Base-by-base conservation (phyloP, 208 protist species). In the Wallacemonas sp. region DNA sequence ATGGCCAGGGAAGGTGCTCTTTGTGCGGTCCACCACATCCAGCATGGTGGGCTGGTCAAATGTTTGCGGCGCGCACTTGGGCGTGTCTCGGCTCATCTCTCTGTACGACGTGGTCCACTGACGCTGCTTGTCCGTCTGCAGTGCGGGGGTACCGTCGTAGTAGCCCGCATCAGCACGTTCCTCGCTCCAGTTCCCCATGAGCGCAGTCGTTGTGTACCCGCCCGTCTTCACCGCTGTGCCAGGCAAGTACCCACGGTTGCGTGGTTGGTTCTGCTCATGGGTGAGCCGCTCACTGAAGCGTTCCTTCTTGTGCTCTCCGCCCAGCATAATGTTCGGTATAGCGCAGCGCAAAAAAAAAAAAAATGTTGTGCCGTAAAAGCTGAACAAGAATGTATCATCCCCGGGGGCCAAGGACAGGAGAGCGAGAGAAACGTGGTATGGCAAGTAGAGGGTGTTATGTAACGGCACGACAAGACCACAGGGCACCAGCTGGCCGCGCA, bases 281-380 rank as follows among this genome's bases (percentile, higher is more conserved):
- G 64, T 61, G 29, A 94, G 58, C 5, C 87, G 76, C 79, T 97
- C 92, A 63, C 89, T 95, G 42, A 92, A 79, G 46, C 92, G 87
- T 67, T 97, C 89, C 61, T 93, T 92, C 44, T 85, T 89, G 78
- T 94, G 89, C 60, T 97, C 87, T 0, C 89, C 87, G 24, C 90
- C 90, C 44, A 96, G 83, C 90, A 96, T 96, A 12, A 30, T 50
- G 15, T 13, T 67, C 24, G 4, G 22, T 48, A 19, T 6, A 21
- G 12, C 29, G 34, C 30, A 48, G 42, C 5, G 22, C 5, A 48
- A 19, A 22, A 9, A 9, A 48, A 4, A 19, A 19, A 48, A 19
- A 50, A 36, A 27, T 10, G 57, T 54, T 29, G 6, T 33, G n/a
- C 26, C 15, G 66, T 42, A 60, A 29, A 57, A 57, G 30, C 13